Evolutionary conservation across 768 basidiomycete genomes (phyloP), one percentile per base, ranked within the genome.

Genomic region (Paxillus involutus): DNA sequence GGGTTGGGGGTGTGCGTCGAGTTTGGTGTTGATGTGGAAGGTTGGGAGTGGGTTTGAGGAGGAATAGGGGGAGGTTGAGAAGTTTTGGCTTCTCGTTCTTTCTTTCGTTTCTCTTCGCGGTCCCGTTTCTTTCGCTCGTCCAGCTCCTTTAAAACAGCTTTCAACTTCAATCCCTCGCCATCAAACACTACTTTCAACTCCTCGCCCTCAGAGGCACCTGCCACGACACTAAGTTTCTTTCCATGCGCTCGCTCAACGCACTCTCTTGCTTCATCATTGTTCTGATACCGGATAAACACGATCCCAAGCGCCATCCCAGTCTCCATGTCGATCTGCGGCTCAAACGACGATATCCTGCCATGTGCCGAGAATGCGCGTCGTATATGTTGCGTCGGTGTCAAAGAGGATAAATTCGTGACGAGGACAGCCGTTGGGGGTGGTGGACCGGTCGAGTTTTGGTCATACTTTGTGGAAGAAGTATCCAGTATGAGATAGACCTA

Each of bases 281-380:
- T 73, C 16, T 70, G 63, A 63, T 74, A 98, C 58, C 80, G 82
- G 58, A 98, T 79, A 64, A 82, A 83, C 40, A 92, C 82, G 40
- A 98, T 81, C 3, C 95, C 94, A 1, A 97, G 80, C 2, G 87
- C 82, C 46, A 83, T 86, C 3, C 94, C 94, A n/a, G 85, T 91
- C 47, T 79, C 77, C 52, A 80, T 79, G 71, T 96, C 89, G 54
- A 89, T 82, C 62, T 93, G 89, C 11, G 85, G 79, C 53, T 94
- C 91, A 53, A 91, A 85, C 3, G 83, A 79, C 6, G 73, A 52
- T 52, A 94, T 74, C 14, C 73, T 65, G 2, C 93, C 94, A 63
- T 88, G 77, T 9, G 72, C 56, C 6, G 76, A 64, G 63, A 96
- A 87, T 63, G 88, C 81, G 4, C 81, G 77, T 21, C 83, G 80